A percentile compares a stretch with the other conserved stretches of the same genome.
Conservation (phyloP, 495 filamentous ascomycete species). For the Annulohypoxylon stygium region DNA sequence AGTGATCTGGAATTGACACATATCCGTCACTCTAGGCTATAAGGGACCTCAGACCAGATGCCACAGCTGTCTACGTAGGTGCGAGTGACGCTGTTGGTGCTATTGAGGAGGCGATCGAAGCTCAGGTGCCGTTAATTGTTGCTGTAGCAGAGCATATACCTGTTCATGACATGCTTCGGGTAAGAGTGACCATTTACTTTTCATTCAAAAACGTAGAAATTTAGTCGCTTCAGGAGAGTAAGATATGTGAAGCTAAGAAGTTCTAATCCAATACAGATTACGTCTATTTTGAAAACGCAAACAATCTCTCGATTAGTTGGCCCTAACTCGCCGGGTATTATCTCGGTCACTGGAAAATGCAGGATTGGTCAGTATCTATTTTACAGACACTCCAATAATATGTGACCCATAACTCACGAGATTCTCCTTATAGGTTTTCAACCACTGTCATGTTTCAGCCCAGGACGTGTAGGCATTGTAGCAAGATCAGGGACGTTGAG, state of each 20-base stretch:
- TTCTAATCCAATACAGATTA: conserved; percentile 62
- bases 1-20: conserved; percentile 1
- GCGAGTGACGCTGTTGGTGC: conserved; percentile 80
- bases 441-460: conserved; percentile 79
- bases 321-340: conserved; percentile 89
- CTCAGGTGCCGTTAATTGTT: conserved; percentile 87
- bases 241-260: neutral
- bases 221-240: neutral
- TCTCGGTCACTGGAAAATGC: conserved; percentile 83
- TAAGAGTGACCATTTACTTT: conserved; percentile 54
- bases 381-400: no score
- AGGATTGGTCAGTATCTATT: conserved; percentile 69
- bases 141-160: conserved; percentile 94
- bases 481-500: conserved; percentile 91
- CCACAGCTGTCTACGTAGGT: conserved; percentile 87
- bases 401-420: neutral
- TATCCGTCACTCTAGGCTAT: conserved; percentile 67
- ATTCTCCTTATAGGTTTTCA: conserved; percentile 70
- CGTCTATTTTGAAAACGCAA: conserved; percentile 83
- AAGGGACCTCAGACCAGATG: conserved; percentile 81
- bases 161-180: conserved; percentile 84
- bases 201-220: no score
- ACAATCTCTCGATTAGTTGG: conserved; percentile 85
- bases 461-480: conserved; percentile 83
- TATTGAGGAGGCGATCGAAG: conserved; percentile 90